Evolutionary conservation across 768 basidiomycete species (phyloP).

Genomic region (Pleurotus cornucopiae): DNA sequence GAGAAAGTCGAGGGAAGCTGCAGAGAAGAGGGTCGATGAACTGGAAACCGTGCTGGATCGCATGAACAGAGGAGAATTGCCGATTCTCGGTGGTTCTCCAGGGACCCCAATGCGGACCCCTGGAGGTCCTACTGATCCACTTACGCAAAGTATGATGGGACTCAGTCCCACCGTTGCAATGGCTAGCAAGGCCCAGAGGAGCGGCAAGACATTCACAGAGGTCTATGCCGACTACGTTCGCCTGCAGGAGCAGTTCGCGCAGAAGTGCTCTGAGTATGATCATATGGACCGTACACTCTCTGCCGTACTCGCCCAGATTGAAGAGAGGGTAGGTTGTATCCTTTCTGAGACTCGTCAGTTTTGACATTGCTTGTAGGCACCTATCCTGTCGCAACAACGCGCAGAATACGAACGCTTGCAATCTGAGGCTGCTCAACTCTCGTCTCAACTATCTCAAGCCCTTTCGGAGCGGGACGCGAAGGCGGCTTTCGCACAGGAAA

Average conservation of each 20-base stretch:
- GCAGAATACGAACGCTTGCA: constrained; percentile 83
- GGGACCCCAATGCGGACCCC: constrained; percentile 44
- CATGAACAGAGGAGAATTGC: constrained; percentile 71
- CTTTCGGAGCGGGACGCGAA: constrained; percentile 73
- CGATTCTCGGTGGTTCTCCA: constrained; percentile 45
- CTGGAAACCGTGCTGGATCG: constrained; percentile 68
- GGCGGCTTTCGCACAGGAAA: constrained; percentile 49
- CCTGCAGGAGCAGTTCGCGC: constrained; percentile 76
- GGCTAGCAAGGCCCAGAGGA: constrained; percentile 75
- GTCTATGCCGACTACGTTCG: constrained; percentile 89
- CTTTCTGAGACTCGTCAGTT: constrained; percentile 6
- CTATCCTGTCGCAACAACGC: constrained; percentile 85
- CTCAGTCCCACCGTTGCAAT: constrained; percentile 87
- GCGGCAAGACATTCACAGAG: constrained; percentile 89
- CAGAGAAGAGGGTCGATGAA: constrained; percentile 68
- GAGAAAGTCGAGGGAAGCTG: constrained; percentile 59
- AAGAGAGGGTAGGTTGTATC: constrained; percentile 67
- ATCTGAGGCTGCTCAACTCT: constrained; percentile 75
- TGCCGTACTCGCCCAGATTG: constrained; percentile 82
- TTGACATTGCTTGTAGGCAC: constrained; percentile 55
- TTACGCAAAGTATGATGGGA: constrained; percentile 56
- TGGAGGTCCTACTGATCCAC: constrained; percentile 30
- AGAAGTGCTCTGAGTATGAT: constrained; percentile 77
- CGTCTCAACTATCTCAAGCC: constrained; percentile 72
- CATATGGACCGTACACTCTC: constrained; percentile 80